Conservation (phyloP, 371 early-diverging fungal species). For the Circinella minor region DNA sequence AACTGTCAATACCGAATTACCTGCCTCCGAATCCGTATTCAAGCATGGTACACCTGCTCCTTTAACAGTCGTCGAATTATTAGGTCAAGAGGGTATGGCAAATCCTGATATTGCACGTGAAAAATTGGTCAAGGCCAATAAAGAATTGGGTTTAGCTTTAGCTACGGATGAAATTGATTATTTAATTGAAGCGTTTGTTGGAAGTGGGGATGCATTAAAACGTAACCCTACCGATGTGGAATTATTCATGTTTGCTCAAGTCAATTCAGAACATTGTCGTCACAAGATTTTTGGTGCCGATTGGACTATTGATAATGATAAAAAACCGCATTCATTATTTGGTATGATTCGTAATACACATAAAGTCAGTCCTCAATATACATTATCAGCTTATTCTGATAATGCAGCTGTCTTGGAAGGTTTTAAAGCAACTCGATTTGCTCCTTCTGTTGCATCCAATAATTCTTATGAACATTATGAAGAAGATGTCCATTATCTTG, state of each 20-base stretch:
- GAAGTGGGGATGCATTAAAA: slow-evolving; percentile 53
- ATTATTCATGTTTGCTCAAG: slow-evolving; percentile 99
- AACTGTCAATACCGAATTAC: slow-evolving; percentile 60
- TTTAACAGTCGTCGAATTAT: slow-evolving; percentile 74
- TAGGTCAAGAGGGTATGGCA: slow-evolving; percentile 31
- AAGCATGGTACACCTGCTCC: slow-evolving; percentile 76
- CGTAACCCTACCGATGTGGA: slow-evolving; percentile 98
- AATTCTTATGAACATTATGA: slow-evolving; percentile 57
- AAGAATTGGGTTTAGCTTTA: slow-evolving; percentile 89
- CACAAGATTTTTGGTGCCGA: slow-evolving; percentile 97
- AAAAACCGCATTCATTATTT: slow-evolving; percentile 84
- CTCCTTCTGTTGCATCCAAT: slow-evolving; percentile 49
- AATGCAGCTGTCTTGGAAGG: slow-evolving; percentile 96
- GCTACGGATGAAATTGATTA: slow-evolving; percentile 95
- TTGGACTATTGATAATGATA: slow-evolving; percentile 92
- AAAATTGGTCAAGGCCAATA: slow-evolving; percentile 79
- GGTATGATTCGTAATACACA: slow-evolving; percentile 95
- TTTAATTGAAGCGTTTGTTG: slow-evolving; percentile 85
- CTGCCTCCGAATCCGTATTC: slow-evolving; percentile 74
- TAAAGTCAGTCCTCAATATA: slow-evolving; percentile 74
- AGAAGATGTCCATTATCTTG: slow-evolving; percentile 84
- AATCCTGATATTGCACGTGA: slow-evolving; percentile 57
- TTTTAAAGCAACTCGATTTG: slow-evolving; percentile 72
- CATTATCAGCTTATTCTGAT: slow-evolving; percentile 95
- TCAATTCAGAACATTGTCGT: slow-evolving; percentile 98